phyloP scores from a whole-genome alignment of 148 eudicot genomes.

The Arbutus unedo region DNA sequence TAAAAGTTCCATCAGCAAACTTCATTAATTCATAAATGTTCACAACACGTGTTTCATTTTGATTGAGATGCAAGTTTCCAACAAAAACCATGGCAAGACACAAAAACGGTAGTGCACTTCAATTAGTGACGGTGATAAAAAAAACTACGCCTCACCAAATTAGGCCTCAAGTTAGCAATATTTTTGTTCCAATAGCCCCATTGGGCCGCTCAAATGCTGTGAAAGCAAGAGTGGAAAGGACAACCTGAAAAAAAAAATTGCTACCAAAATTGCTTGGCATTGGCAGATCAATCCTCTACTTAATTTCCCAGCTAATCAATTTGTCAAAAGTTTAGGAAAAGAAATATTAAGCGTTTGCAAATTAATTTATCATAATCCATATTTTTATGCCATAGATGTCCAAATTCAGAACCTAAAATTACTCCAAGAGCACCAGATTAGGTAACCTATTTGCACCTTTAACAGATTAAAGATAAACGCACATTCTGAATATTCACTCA shows the following conservation, averaged over 20 bases:
- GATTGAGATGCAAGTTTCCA: not conserved
- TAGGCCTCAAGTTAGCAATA: constrained; percentile 79
- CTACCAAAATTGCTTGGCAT: too few relatives aligned
- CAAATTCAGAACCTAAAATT: too few relatives aligned
- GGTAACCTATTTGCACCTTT: too few relatives aligned
- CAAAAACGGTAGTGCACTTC: not conserved
- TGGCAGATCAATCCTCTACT: too few relatives aligned
- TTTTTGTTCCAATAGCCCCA: constrained; percentile 80
- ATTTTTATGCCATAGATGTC: too few relatives aligned
- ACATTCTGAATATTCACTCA: constrained; percentile 36
- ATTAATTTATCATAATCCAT: too few relatives aligned
- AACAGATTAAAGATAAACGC: too few relatives aligned
- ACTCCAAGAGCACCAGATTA: too few relatives aligned
- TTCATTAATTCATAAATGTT: constrained; percentile 1
- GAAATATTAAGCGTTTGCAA: too few relatives aligned
- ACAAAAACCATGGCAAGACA: not conserved
- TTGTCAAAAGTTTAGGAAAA: too few relatives aligned
- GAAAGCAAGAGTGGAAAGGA: constrained; percentile 84
- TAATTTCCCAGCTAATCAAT: too few relatives aligned
- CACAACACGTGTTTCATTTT: not conserved
- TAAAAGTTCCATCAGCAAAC: not conserved
- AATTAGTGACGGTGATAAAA: not conserved
- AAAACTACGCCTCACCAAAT: constrained; percentile 60
- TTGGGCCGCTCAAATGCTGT: constrained; percentile 97
- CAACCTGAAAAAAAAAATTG: constrained; percentile 76